Evolutionary conservation across 768 basidiomycete species (phyloP).

Genomic region (Termitomyces sp.): DNA sequence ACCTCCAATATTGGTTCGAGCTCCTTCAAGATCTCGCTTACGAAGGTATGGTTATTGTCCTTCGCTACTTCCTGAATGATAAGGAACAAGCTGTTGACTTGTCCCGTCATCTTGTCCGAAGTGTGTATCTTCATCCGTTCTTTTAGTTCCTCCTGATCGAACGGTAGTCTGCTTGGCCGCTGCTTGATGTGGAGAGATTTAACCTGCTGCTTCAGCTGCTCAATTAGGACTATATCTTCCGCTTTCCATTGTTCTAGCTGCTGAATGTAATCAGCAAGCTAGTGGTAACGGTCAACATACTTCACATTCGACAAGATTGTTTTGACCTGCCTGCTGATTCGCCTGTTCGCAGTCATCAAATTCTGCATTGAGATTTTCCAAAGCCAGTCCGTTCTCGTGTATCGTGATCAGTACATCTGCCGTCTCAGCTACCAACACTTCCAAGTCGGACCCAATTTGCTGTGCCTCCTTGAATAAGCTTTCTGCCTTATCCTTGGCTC

Average conservation of each 20-base stretch:
- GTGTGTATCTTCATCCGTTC: constrained; percentile 11
- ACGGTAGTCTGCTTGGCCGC: constrained; percentile 10
- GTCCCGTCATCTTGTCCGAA: constrained; percentile 17
- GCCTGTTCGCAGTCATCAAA: neutral
- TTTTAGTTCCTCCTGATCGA: constrained; percentile 16
- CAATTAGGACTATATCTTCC: constrained; percentile 17
- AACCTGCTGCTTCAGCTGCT: constrained; percentile 20
- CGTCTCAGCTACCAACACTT: constrained; percentile 1
- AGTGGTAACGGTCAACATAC: neutral
- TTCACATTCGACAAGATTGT: neutral
- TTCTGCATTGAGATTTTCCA: constrained; percentile 4
- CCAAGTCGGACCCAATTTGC: constrained; percentile 1
- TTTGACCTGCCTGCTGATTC: constrained; percentile 1
- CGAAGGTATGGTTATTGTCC: constrained; percentile 19
- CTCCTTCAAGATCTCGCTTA: constrained; percentile 21
- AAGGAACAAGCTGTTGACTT: constrained; percentile 20
- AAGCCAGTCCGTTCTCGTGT: neutral
- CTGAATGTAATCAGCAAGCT: constrained; percentile 9
- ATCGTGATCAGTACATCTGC: neutral
- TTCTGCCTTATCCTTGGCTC: neutral
- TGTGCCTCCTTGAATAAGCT: neutral
- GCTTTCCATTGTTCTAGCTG: constrained; percentile 15
- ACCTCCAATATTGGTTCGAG: constrained; percentile 25
- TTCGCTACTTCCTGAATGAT: constrained; percentile 18
- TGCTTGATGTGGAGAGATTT: constrained; percentile 17